phyloP scores from a whole-genome alignment of 352 stramenopile genomes.

The Thalassiosira hispida region DNA sequence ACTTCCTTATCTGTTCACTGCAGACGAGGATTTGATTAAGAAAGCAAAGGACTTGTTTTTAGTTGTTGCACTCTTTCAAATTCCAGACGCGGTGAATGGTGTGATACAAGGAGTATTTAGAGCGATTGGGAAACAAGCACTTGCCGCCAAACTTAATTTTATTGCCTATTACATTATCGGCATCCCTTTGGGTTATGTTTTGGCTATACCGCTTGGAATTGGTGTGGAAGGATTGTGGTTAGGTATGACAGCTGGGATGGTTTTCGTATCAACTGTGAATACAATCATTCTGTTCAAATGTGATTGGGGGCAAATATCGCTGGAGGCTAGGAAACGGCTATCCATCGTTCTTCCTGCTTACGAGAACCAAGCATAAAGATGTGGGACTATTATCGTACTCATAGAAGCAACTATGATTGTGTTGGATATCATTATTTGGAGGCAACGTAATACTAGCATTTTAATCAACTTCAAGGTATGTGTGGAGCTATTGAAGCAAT shows the following conservation, averaged over 20 bases:
- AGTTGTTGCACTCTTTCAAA: slow-evolving; percentile 85
- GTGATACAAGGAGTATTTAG: slow-evolving; percentile 87
- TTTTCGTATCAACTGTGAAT: slow-evolving; percentile 81
- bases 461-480: too few relatives aligned
- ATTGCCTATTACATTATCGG: slow-evolving; percentile 88
- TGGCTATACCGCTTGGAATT: slow-evolving; percentile 83
- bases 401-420: too few relatives aligned
- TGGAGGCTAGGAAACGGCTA: slow-evolving; percentile 34
- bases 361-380: too few relatives aligned
- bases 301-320: slow-evolving; percentile 85
- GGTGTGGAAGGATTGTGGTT: slow-evolving; percentile 86
- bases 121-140: slow-evolving; percentile 85
- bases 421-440: too few relatives aligned
- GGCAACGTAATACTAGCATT: too few relatives aligned
- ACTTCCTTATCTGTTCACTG: slow-evolving; percentile 80
- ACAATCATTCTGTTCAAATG: slow-evolving; percentile 84
- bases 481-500: too few relatives aligned
- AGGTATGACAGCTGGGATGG: slow-evolving; percentile 84
- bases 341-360: too few relatives aligned
- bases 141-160: slow-evolving; percentile 89
- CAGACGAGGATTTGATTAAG: slow-evolving; percentile 56
- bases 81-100: slow-evolving; percentile 86
- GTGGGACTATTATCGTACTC: too few relatives aligned
- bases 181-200: slow-evolving; percentile 85
- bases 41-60: slow-evolving; percentile 72